phyloP scores from a whole-genome alignment of 2,329 filamentous ascomycete genomes.

The Phaeosphaeriaceae sp. region DNA sequence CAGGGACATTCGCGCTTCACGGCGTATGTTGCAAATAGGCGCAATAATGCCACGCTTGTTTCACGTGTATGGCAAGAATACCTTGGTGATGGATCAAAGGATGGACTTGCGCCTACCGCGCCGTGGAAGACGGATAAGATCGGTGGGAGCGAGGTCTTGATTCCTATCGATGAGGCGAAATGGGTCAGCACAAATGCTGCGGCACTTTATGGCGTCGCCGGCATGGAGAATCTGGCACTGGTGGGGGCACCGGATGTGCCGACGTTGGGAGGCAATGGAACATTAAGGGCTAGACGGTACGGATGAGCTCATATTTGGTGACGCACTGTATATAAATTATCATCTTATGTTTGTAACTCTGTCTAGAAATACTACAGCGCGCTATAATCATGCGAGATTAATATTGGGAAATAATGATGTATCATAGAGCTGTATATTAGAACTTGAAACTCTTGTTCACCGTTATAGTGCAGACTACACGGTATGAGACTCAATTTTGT shows the following conservation, averaged over 20 bases:
- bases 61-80: slow-evolving; percentile 64
- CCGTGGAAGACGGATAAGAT: slow-evolving; percentile 52
- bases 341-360: too few species aligned
- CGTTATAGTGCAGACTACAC: too few species aligned
- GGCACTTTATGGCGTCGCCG: slow-evolving; percentile 64
- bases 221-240: slow-evolving; percentile 62
- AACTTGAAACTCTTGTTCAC: too few species aligned
- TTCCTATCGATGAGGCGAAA: slow-evolving; percentile 61
- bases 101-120: slow-evolving; percentile 51
- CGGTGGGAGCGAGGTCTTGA: slow-evolving; percentile 54
- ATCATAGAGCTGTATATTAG: too few species aligned
- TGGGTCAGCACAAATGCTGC: slow-evolving; percentile 66
- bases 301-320: too few species aligned
- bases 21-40: slow-evolving; percentile 59
- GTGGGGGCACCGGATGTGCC: slow-evolving; percentile 31
- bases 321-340: too few species aligned
- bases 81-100: slow-evolving; percentile 48
- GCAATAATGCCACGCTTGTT: slow-evolving; percentile 57
- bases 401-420: too few species aligned
- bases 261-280: slow-evolving; percentile 19
- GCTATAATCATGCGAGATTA: too few species aligned
- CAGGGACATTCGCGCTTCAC: slow-evolving; percentile 67
- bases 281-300: neutral
- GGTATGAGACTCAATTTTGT: too few species aligned
- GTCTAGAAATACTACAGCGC: too few species aligned